phyloP scores from a whole-genome alignment of 306 rosid species.

The Vigna mungo region DNA sequence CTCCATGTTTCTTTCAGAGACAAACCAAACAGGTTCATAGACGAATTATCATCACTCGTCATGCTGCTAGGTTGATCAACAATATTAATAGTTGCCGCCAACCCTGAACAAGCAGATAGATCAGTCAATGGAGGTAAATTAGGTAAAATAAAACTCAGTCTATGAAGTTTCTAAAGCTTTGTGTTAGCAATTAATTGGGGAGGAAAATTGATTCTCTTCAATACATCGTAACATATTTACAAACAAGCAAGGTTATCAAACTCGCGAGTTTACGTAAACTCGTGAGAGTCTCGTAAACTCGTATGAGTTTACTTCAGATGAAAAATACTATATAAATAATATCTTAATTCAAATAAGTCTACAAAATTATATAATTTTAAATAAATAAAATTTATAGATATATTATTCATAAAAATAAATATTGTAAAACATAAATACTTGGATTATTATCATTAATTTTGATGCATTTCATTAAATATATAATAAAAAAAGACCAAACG shows the following conservation, averaged over 20 bases:
- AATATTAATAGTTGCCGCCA: slow-evolving; percentile 52
- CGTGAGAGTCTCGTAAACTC: too few relatives aligned
- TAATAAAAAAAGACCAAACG: too few relatives aligned
- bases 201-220: not conserved
- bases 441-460: too few relatives aligned
- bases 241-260: not conserved
- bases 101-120: slow-evolving; percentile 54
- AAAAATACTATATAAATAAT: too few relatives aligned
- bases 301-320: too few relatives aligned
- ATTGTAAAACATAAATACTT: too few relatives aligned
- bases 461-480: too few relatives aligned
- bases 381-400: too few relatives aligned
- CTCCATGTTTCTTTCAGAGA: slow-evolving; percentile 50
- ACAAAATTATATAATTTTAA: too few relatives aligned
- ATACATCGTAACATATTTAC: not conserved
- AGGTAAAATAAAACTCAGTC: slow-evolving; percentile 2
- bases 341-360: too few relatives aligned
- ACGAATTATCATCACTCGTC: slow-evolving; percentile 41
- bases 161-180: slow-evolving; percentile 5
- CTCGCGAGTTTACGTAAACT: too few relatives aligned
- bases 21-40: slow-evolving; percentile 41
- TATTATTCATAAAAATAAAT: too few relatives aligned
- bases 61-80: slow-evolving; percentile 41
- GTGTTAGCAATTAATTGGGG: not conserved
- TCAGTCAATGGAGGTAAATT: slow-evolving; percentile 8